Percentiles rank a stretch among this genome's conserved stretches.
Conservation (phyloP, 169 alveolate genomes). For the Blepharisma undulans region DNA sequence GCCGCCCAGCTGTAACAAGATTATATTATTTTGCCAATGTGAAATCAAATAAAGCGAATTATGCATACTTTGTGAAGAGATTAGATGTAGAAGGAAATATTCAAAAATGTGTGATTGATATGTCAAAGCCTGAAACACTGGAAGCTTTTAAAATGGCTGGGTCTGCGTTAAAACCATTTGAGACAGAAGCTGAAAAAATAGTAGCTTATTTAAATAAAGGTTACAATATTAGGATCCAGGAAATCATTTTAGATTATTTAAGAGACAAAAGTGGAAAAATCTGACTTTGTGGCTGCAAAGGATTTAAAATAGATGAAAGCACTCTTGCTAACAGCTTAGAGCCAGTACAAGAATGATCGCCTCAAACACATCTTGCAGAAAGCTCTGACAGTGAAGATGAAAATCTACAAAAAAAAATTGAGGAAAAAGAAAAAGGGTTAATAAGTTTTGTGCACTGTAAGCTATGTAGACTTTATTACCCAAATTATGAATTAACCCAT, state of each 20-base stretch:
- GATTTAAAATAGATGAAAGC: not conserved
- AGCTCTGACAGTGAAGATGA: no score
- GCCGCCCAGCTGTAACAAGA: conserved; percentile 19
- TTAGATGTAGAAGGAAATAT: not conserved
- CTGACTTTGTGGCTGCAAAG: conserved; percentile 26
- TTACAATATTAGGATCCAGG: conserved; percentile 32
- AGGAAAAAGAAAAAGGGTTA: conserved; percentile 6
- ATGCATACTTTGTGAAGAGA: not conserved
- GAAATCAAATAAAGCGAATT: conserved; percentile 32
- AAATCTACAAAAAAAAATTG: not conserved
- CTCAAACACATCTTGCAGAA: no score
- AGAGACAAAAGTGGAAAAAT: not conserved
- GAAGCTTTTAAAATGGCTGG: conserved; percentile 34
- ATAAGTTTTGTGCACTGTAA: conserved; percentile 37
- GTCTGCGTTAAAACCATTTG: not conserved
- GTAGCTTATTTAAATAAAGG: conserved; percentile 3
- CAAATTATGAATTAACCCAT: conserved; percentile 14
- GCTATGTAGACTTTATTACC: conserved; percentile 34
- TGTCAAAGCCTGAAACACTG: not conserved
- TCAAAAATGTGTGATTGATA: conserved; percentile 14
- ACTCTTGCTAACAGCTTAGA: not conserved
- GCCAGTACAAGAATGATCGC: conserved; percentile 23
- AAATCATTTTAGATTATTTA: conserved; percentile 30
- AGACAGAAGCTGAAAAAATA: conserved; percentile 22
- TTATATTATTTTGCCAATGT: not conserved